Base-by-base conservation (phyloP, 257 asterid genomes). In the Craterostigma plantagineum region DNA sequence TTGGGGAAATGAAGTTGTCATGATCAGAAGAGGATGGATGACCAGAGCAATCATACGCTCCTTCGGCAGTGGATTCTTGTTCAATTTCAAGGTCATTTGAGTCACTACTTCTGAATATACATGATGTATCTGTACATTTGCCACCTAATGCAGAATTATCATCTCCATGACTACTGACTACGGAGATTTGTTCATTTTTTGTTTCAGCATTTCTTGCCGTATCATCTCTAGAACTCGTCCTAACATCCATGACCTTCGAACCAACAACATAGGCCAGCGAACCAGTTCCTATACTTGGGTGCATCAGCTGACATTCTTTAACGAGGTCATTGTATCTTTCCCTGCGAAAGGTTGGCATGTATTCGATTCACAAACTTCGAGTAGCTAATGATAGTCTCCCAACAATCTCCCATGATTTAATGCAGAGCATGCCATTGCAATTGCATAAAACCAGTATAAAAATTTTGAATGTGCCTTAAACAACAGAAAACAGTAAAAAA, bases 271-370 rank as follows among this genome's bases (percentile, higher is more conserved):
- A 79, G 42, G 98, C 98, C 61, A 87, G 80, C 43, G 93, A 73
- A 62, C 98, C 98, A 53, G 98, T 87, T 59, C 98, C 98, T 52
- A 87, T 50, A 68, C 92, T 87, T 46, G 98, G 72, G 76, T 87
- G 95, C 98, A 87, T 87, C 62, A 53, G 44, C 64, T 76, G 98
- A 55, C 95, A 87, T 63, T 82, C 83, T 61, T 70, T 79, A 48
- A 76, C 64, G 30, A 87, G 98, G 51, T 79, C 93, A 47, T 50
- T 62, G 58, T 76, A 87, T 4, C 98, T 84, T 49, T 79, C 92
- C 76, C 98, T 87, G 77, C 54, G 57, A 43, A 45, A 23, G 30
- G 30, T 23, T 2, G 6, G 30, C 2, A 11, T 15, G 45, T 8
- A 8, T 14, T 18, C 30, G 30, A 23, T 23, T 23, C 30, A 23